Evolutionary conservation across 176 grass and related monocot species (phyloP), one percentile per base, ranked within the genome.

Genomic region (Olyra latifolia): DNA sequence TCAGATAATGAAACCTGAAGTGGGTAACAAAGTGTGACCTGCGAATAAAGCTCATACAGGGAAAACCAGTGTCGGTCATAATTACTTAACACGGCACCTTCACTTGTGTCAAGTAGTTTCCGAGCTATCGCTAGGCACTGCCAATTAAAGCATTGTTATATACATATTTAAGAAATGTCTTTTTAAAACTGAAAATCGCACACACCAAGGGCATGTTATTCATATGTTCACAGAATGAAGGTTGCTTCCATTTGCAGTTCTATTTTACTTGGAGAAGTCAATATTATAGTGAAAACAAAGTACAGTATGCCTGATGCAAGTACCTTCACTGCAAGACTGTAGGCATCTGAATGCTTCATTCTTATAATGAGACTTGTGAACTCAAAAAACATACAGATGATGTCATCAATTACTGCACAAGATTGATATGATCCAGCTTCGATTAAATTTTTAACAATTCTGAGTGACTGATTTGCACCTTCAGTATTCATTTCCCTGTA

Each of bases 361-460:
- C 86, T 87, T 66, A 93, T 82, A 87, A 95, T 91, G 72, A 93
- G 61, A 85, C 62, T 50, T 72, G 86, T 77, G 65, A 94, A 93
- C 40, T 95, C 90, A 35, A 95, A 83, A 73, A 98, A 82, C 30
- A 89, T 17, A 48, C 63, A 72, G 56, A 85, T 91, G 56, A 94
- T 83, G 49, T 89, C 83, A 87, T 98, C 81, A 78, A 83, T 82
- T 64, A 66, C 79, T 56, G 88, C 69, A 87, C 48, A 91, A 74
- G 87, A 80, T 52, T 94, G 80, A 66, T 73, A 84, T 49, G 86
- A 85, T 6, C 88, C 90, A 17, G 84, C 77, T 58, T 93, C 85
- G 87, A 98, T 87, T 61, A 98, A 72, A 85, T 95, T 98, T 85
- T 83, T 88, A 43, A 95, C 78, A 86, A 98, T 88, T 83, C 88